A percentile compares a stretch with the other conserved stretches of the same genome.
phyloP scores from a whole-genome alignment of 2,329 filamentous ascomycete genomes.

The Fusarium temperatum region DNA sequence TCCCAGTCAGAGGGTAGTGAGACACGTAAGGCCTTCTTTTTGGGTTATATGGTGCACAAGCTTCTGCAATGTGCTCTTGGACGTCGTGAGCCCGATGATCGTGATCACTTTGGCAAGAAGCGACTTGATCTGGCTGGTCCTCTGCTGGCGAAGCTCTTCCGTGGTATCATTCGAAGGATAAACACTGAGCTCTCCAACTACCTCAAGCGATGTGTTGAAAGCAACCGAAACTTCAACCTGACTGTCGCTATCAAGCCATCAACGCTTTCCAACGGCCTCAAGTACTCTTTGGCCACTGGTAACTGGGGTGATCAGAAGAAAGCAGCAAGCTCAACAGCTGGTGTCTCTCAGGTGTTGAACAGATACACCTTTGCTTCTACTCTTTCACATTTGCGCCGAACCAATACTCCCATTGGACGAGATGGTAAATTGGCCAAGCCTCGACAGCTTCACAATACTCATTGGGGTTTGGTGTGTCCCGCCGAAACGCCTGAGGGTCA shows the following conservation, averaged over 20 bases:
- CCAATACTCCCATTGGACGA: conserved; percentile 94
- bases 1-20: conserved; percentile 95
- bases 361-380: conserved; percentile 98
- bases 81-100: conserved; percentile 92
- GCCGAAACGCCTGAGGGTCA: conserved; percentile 99
- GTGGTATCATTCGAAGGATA: conserved; percentile 88
- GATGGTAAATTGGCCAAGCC: conserved; percentile 99
- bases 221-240: conserved; percentile 87
- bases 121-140: conserved; percentile 94
- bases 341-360: conserved; percentile 97
- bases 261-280: conserved; percentile 91
- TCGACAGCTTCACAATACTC: conserved; percentile 92
- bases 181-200: conserved; percentile 92
- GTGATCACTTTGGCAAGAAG: conserved; percentile 99
- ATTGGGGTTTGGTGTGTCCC: conserved; percentile 97
- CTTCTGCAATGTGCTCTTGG: conserved; percentile 93
- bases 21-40: conserved; percentile 95
- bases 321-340: conserved; percentile 91
- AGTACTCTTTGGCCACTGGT: conserved; percentile 95
- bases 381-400: conserved; percentile 93
- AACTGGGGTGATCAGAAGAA: conserved; percentile 99
- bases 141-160: conserved; percentile 94
- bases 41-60: conserved; percentile 98
- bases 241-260: conserved; percentile 90
- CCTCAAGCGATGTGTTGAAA: conserved; percentile 90